Evolutionary conservation across 2,329 filamentous ascomycete genomes (phyloP).

Genomic region (Neurospora sp.): DNA sequence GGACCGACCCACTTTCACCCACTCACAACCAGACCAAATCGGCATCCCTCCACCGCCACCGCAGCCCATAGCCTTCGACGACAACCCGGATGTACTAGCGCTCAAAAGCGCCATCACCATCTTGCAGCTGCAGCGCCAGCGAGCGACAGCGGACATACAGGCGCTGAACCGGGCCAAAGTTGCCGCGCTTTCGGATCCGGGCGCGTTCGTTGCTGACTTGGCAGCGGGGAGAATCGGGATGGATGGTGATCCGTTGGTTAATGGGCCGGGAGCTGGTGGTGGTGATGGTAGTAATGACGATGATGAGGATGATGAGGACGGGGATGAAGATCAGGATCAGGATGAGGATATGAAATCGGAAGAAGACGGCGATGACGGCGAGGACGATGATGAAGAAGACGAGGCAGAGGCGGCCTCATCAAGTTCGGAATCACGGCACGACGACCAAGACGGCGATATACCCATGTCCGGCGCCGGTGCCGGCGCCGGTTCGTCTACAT

Average conservation of each 20-base stretch:
- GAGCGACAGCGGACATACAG: conserved; percentile 66
- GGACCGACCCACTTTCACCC: conserved; percentile 27
- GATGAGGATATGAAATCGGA: conserved; percentile 5
- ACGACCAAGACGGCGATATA: background rate
- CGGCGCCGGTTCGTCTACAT: background rate
- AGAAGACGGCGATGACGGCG: background rate
- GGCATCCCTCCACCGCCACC: conserved; percentile 38
- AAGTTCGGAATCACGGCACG: conserved; percentile 5
- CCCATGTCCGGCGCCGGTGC: background rate
- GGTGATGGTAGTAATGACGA: conserved; percentile 23
- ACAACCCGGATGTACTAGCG: conserved; percentile 79
- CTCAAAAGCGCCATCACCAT: conserved; percentile 78
- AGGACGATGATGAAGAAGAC: conserved; percentile 22
- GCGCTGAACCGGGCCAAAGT: conserved; percentile 60
- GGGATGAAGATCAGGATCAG: conserved; percentile 20
- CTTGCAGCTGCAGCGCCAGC: conserved; percentile 74
- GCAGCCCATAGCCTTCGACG: conserved; percentile 46
- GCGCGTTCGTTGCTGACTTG: conserved; percentile 62
- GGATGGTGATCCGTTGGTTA: conserved; percentile 21
- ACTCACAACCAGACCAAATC: conserved; percentile 34
- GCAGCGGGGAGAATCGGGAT: conserved; percentile 48
- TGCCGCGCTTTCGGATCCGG: conserved; percentile 60
- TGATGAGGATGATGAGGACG: conserved; percentile 19
- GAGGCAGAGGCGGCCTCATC: conserved; percentile 14
- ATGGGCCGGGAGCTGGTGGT: background rate